A percentile compares a stretch with the other conserved stretches of the same genome.
Conservation (phyloP, 352 stramenopile genomes). For the Phytophthora sp. region DNA sequence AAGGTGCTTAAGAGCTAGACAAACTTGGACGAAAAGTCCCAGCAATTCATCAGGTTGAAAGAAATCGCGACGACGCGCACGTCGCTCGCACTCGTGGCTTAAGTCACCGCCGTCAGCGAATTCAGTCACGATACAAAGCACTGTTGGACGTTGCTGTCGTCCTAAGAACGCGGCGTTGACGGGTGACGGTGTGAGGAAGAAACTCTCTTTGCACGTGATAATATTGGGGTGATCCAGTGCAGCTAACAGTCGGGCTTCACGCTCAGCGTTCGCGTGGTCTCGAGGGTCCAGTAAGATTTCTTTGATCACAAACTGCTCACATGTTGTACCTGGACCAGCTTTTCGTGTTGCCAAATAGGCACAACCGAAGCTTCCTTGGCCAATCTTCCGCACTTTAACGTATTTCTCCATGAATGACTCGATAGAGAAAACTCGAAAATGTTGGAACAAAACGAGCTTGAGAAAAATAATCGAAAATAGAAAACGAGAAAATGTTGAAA, state of each 20-base stretch:
- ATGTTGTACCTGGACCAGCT: neutral
- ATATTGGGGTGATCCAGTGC: slow-evolving; percentile 87
- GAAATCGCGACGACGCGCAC: slow-evolving; percentile 14
- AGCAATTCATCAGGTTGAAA: slow-evolving; percentile 55
- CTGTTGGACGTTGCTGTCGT: slow-evolving; percentile 3
- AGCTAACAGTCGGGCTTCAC: slow-evolving; percentile 71
- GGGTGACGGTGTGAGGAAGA: slow-evolving; percentile 42
- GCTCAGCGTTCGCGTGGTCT: slow-evolving; percentile 59
- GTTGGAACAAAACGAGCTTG: neutral
- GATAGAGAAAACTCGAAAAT: slow-evolving; percentile 11
- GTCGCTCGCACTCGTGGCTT: slow-evolving; percentile 53
- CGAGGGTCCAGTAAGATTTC: slow-evolving; percentile 76
- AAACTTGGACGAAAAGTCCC: slow-evolving; percentile 70
- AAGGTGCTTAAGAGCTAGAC: slow-evolving; percentile 82
- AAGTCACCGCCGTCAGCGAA: slow-evolving; percentile 84
- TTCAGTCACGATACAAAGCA: slow-evolving; percentile 89
- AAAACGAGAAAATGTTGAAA: slow-evolving; percentile 13
- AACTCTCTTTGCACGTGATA: slow-evolving; percentile 82
- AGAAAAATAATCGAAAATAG: slow-evolving; percentile 31
- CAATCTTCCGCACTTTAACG: slow-evolving; percentile 78
- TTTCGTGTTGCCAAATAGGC: slow-evolving; percentile 71
- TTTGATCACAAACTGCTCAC: slow-evolving; percentile 70
- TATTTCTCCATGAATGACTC: slow-evolving; percentile 75
- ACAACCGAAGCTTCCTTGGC: slow-evolving; percentile 72
- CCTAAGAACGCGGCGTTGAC: slow-evolving; percentile 1